Conservation (phyloP, 768 basidiomycete species). For the Wakefieldia striispora region DNA sequence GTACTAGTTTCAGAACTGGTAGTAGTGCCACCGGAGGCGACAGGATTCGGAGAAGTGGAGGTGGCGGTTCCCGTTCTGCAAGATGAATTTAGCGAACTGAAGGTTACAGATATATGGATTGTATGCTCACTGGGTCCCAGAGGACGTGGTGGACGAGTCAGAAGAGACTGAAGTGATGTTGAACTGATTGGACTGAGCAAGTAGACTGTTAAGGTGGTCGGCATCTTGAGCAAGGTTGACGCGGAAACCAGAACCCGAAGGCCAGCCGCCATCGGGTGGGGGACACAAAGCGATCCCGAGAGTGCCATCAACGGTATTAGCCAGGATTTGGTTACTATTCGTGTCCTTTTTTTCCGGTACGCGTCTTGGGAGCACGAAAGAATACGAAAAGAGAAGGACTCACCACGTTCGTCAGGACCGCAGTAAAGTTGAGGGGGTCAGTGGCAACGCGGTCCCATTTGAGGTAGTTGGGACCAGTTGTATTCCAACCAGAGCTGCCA, state of each 20-base stretch:
- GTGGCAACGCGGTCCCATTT: conserved; percentile 65
- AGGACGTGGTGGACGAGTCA: conserved; percentile 13
- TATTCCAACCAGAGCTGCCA: conserved; percentile 52
- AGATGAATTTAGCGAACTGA: background rate
- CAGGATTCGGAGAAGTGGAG: background rate
- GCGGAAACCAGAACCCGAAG: conserved; percentile 57
- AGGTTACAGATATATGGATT: background rate
- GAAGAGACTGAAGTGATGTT: conserved; percentile 36
- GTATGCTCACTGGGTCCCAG: conserved; percentile 15
- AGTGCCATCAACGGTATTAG: conserved; percentile 52
- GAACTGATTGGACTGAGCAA: conserved; percentile 73
- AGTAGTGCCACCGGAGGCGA: background rate
- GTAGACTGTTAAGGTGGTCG: conserved; percentile 47
- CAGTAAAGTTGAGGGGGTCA: conserved; percentile 67
- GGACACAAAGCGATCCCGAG: conserved; percentile 38
- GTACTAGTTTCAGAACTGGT: conserved; percentile 26
- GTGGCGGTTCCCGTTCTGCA: conserved; percentile 9
- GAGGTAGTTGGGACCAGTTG: conserved; percentile 49
- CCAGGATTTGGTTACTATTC: conserved; percentile 46
- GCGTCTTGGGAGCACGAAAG: conserved; percentile 1
- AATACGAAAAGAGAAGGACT: conserved; percentile 7
- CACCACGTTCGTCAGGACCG: conserved; percentile 65
- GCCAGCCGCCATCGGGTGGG: conserved; percentile 66
- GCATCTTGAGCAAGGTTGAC: conserved; percentile 66
- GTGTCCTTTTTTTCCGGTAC: conserved; percentile 33